Percentiles rank a stretch among this genome's conserved stretches.
phyloP scores from a whole-genome alignment of 768 basidiomycete species.

The Mycena metata region DNA sequence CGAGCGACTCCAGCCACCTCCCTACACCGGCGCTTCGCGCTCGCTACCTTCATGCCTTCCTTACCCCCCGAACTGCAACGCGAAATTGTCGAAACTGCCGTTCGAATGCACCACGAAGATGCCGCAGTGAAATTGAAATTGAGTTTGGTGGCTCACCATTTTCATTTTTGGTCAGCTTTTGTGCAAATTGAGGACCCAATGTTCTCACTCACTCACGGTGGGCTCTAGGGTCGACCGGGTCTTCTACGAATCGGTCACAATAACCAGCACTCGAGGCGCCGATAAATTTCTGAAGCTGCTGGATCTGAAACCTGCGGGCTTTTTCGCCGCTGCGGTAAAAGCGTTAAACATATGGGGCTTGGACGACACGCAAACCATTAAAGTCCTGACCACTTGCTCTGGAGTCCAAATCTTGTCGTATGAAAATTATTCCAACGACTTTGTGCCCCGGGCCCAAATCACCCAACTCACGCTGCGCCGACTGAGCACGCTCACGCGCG shows the following conservation, averaged over 20 bases:
- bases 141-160: neutral
- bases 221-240: neutral
- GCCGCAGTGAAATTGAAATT: neutral
- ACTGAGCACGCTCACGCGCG: neutral
- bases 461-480: neutral
- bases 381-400: conserved; percentile 3
- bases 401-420: conserved; percentile 1
- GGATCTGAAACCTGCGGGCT: neutral
- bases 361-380: neutral
- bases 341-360: neutral
- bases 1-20: too few species aligned
- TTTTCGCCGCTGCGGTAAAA: neutral
- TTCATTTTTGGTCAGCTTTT: conserved; percentile 1
- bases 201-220: neutral
- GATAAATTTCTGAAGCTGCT: neutral
- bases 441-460: neutral
- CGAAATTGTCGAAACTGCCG: neutral
- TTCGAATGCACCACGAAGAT: neutral
- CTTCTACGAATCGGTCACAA: conserved; percentile 4
- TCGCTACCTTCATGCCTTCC: too few species aligned
- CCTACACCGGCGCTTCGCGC: too few species aligned
- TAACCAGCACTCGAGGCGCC: neutral
- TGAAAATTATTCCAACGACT: neutral
- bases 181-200: neutral
- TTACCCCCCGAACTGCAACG: neutral